Percentiles rank a stretch among this genome's conserved stretches.
Evolutionary conservation across 2,329 filamentous ascomycete species (phyloP).

Genomic region (Paecilomyces sp.): DNA sequence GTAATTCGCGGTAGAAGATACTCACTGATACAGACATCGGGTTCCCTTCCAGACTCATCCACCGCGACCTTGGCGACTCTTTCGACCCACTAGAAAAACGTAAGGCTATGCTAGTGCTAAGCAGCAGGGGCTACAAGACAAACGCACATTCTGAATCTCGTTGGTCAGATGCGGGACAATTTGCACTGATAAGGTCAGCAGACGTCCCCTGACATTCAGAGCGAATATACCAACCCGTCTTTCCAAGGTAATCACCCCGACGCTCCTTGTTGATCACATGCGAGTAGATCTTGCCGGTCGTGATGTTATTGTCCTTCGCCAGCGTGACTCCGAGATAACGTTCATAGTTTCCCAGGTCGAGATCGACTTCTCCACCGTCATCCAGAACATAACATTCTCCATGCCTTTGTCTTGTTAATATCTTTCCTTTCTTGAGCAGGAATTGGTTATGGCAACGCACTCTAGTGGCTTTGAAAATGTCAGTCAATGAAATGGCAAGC

Average conservation of each 20-base stretch:
- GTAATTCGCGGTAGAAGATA: background rate
- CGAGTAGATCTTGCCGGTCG: slow-evolving; percentile 92
- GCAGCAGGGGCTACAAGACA: slow-evolving; percentile 51
- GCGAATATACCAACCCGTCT: slow-evolving; percentile 42
- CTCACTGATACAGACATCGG: slow-evolving; percentile 87
- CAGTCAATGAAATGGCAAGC: background rate
- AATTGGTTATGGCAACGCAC: background rate
- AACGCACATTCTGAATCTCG: background rate
- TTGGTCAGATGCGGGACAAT: slow-evolving; percentile 89
- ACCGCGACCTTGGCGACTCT: slow-evolving; percentile 78
- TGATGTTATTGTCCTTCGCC: slow-evolving; percentile 88
- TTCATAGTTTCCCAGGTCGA: slow-evolving; percentile 71
- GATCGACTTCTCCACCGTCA: slow-evolving; percentile 71
- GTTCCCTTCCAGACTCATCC: slow-evolving; percentile 72
- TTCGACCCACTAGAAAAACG: slow-evolving; percentile 57
- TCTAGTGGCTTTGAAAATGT: background rate
- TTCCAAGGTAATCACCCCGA: slow-evolving; percentile 73
- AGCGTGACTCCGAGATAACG: slow-evolving; percentile 77
- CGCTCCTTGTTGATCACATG: slow-evolving; percentile 73
- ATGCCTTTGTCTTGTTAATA: slow-evolving; percentile 47
- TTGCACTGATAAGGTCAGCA: slow-evolving; percentile 49
- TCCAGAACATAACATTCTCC: slow-evolving; percentile 85
- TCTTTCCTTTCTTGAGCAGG: background rate
- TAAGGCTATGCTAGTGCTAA: slow-evolving; percentile 53
- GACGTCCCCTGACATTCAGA: background rate